A percentile compares a stretch with the other conserved stretches of the same genome.
Evolutionary conservation across 768 basidiomycete genomes (phyloP).

Genomic region (Agaricus bisporus): DNA sequence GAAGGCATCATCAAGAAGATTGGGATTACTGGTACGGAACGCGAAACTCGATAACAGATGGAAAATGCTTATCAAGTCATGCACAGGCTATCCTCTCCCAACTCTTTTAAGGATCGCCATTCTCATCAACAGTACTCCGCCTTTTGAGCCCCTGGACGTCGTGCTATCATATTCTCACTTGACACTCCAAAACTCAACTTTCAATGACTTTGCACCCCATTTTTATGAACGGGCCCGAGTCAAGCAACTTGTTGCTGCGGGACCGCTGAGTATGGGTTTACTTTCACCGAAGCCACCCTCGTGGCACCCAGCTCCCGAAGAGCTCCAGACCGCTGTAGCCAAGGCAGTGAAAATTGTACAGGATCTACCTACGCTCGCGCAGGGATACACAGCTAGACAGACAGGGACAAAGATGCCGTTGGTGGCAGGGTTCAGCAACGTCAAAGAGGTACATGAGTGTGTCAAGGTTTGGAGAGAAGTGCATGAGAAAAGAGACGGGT

Average conservation of each 20-base stretch:
- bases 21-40: conserved; percentile 66
- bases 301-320: conserved; percentile 75
- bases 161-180: conserved; percentile 81
- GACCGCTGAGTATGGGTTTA: conserved; percentile 82
- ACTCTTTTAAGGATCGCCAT: conserved; percentile 80
- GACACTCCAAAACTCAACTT: conserved; percentile 64
- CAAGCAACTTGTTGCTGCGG: conserved; percentile 65
- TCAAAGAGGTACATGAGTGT: conserved; percentile 69
- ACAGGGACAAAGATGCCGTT: conserved; percentile 50
- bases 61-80: neutral
- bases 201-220: conserved; percentile 47
- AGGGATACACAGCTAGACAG: conserved; percentile 61
- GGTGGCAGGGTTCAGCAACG: conserved; percentile 68
- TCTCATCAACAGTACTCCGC: conserved; percentile 59
- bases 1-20: conserved; percentile 69
- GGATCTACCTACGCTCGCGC: conserved; percentile 58
- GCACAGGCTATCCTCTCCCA: conserved; percentile 71
- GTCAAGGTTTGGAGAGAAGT: conserved; percentile 64
- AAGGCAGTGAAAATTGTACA: conserved; percentile 30
- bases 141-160: conserved; percentile 69
- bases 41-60: neutral
- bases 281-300: conserved; percentile 48
- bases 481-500: conserved; percentile 26
- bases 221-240: conserved; percentile 62
- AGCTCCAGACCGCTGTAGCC: conserved; percentile 36